Evolutionary conservation across 2,329 filamentous ascomycete genomes (phyloP), one percentile per base, ranked within the genome.

Genomic region (Hypoxylon sp.): DNA sequence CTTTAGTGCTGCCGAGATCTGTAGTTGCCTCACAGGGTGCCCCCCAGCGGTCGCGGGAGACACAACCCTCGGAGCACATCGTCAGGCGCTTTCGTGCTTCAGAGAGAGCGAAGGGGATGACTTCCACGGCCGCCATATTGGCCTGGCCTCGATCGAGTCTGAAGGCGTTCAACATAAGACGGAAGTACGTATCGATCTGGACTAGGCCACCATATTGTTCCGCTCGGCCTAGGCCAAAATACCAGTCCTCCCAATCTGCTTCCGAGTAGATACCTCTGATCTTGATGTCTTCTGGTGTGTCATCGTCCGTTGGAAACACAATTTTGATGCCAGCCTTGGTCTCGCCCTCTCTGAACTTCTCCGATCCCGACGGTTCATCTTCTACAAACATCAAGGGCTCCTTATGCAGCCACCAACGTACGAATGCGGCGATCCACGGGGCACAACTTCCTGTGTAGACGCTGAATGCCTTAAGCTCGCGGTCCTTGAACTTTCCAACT

Each of bases 401-500:
- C 22, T 56, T 54, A 8, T 40, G 30, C 2, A 46, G n/a, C 54
- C 63, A 69, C 67, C 63, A 66, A 25, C 22, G 50, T 2, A 66
- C 7, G 17, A 69, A 64, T 2, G 63, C 67, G 2, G 56, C 67
- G 31, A 69, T 57, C 67, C 67, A 69, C 13, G 67, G 67, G 10
- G 40, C 63, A 37, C 63, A 69, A 3, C 49, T 20, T 6, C 56
- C 49, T 1, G 63, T 46, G 13, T 35, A 20, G 3, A 69, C 35
- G 10, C 40, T 37, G 25, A 69, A 14, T n/a, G 49, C 51, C 11
- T 44, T 25, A 5, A 14, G 22, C n/a, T 46, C 44, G 27, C 27
- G 30, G 2, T 30, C 42, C 1, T 10, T 20, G 11, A 33, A 11
- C 3, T 7, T 27, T 3, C 14, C 35, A 10, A n/a, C 7, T 17